Evolutionary conservation across 345 rosid genomes (phyloP).

Genomic region (Cardamine occulta): DNA sequence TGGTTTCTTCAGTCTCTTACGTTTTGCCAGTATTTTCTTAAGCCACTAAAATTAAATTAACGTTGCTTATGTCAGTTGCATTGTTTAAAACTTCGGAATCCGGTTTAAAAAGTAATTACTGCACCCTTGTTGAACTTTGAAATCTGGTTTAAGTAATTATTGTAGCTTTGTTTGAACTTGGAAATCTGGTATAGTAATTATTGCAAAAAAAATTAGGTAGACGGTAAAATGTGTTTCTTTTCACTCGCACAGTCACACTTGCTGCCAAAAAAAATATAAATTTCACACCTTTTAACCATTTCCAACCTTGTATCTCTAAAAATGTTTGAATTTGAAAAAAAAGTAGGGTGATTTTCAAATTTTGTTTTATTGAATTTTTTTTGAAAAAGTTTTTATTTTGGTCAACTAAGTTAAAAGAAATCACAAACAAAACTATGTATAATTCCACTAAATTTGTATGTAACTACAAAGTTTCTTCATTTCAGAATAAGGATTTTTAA

Average conservation of each 20-base stretch:
- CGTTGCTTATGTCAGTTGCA: slow-evolving; percentile 6
- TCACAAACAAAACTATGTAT: not conserved
- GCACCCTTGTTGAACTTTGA: not conserved
- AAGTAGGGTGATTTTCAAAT: not conserved
- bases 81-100: not conserved
- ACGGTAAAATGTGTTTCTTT: not conserved
- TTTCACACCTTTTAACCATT: not conserved
- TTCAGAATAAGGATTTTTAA: not conserved
- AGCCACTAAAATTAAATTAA: not conserved
- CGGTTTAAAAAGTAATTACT: not conserved
- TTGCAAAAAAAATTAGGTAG: slow-evolving; percentile 11
- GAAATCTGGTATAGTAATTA: not conserved
- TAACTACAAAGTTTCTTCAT: not conserved
- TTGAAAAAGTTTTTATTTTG: not conserved
- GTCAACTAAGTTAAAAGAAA: not conserved
- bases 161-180: not conserved
- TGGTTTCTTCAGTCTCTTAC: slow-evolving; percentile 9
- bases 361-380: not conserved
- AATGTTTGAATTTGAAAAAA: slow-evolving; percentile 27
- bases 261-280: no score
- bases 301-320: not conserved
- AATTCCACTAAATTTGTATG: not conserved
- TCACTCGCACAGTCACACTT: not conserved
- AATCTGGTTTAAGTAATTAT: not conserved
- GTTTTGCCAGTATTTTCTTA: not conserved